Conservation (phyloP, 164 flowering plant genomes). For the Tetrastigma voinierianum region DNA sequence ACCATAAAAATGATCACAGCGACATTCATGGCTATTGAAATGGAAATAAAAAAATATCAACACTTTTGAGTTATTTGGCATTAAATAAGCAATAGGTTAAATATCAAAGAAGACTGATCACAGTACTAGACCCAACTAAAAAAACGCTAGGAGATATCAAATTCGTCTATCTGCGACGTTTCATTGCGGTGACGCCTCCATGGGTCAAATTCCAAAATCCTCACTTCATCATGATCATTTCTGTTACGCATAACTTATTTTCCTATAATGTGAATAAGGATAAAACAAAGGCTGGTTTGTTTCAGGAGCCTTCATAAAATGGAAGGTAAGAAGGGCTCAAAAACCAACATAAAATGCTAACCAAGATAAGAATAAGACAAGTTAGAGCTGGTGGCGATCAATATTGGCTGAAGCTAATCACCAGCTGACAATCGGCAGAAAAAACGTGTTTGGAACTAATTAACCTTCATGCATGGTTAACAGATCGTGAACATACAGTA, state of each 20-base stretch:
- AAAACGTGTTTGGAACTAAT: not conserved
- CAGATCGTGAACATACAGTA: too few relatives aligned
- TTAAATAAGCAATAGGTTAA: too few relatives aligned
- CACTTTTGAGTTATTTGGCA: too few relatives aligned
- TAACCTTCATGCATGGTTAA: not conserved
- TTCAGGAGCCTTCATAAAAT: not conserved
- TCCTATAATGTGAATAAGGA: not conserved
- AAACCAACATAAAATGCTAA: not conserved
- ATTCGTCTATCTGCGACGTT: too few relatives aligned
- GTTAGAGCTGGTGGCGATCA: not conserved
- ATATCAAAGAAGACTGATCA: too few relatives aligned
- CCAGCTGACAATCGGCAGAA: not conserved
- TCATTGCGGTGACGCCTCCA: not conserved
- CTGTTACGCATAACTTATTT: conserved; percentile 1
- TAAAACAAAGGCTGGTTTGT: not conserved
- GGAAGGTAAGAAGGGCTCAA: not conserved
- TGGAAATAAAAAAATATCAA: too few relatives aligned
- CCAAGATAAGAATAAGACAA: not conserved
- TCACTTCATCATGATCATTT: not conserved
- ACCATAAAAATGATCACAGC: too few relatives aligned
- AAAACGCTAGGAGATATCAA: too few relatives aligned
- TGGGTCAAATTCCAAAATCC: not conserved
- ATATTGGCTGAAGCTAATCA: not conserved
- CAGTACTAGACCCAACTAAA: too few relatives aligned
- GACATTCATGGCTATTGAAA: too few relatives aligned